Percentiles rank a stretch among this genome's conserved stretches.
These are phyloP conservation scores for Rhododendron henanense DNA, from an alignment of 148 eudicot genomes.

Conservation along the genomic window DNA sequence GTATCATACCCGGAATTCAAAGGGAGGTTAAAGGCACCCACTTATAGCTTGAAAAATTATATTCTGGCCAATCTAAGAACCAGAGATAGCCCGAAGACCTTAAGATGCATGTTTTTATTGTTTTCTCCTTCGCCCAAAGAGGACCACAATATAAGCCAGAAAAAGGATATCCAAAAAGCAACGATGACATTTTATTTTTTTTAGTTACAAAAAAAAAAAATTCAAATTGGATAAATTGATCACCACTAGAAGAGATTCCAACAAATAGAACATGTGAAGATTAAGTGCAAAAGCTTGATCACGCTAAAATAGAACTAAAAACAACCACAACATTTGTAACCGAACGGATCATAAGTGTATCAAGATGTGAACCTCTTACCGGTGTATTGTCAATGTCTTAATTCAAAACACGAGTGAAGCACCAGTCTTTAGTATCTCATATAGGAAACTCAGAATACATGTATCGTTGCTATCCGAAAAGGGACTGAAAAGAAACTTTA, in stretches of 20 bases:
- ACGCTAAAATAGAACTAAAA: background rate
- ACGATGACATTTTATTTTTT: background rate
- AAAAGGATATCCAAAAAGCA: background rate
- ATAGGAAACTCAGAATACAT: background rate
- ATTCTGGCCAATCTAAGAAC: background rate
- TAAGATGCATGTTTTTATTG: background rate
- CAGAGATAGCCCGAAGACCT: background rate
- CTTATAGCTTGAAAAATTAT: background rate
- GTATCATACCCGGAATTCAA: background rate
- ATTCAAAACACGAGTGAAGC: slow-evolving; percentile 5
- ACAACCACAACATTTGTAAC: background rate
- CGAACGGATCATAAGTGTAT: background rate
- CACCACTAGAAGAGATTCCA: background rate
- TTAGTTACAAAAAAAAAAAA: too few species aligned
- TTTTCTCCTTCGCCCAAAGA: too few species aligned
- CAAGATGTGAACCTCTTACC: background rate
- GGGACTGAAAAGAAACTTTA: slow-evolving; percentile 54
- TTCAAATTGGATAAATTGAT: background rate
- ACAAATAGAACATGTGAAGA: background rate
- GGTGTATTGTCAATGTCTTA: background rate
- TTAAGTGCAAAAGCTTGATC: background rate
- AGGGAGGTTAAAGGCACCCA: background rate
- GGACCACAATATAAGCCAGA: background rate
- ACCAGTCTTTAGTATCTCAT: background rate
- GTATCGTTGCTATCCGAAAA: background rate